Evolutionary conservation across 495 filamentous ascomycete genomes (phyloP).

Genomic region (Penicillium canariense): DNA sequence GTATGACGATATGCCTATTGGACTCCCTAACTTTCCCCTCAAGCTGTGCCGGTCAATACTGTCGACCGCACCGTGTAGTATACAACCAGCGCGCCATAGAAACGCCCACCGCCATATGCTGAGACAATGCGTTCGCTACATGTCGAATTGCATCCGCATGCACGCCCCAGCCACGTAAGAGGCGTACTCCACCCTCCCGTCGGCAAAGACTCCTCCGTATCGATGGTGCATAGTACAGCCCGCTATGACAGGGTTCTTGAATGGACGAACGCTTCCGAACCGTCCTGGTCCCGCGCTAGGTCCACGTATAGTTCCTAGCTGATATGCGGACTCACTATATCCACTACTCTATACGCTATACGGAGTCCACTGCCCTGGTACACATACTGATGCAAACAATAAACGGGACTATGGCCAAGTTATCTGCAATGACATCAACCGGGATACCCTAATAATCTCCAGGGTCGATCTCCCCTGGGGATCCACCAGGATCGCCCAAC

Average conservation of each 20-base stretch:
- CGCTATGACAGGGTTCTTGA: slow-evolving; percentile 5
- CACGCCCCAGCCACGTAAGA: slow-evolving; percentile 22
- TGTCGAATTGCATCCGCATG: slow-evolving; percentile 18
- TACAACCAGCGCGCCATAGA: no score
- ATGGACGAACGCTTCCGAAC: slow-evolving; percentile 1
- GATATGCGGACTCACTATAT: no score
- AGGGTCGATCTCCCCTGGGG: background rate
- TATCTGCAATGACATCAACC: no score
- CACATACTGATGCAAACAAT: no score
- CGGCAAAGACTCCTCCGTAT: background rate
- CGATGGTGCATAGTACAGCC: slow-evolving; percentile 4
- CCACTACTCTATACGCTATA: no score
- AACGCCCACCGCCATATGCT: slow-evolving; percentile 4
- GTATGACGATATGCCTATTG: no score
- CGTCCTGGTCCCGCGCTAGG: background rate
- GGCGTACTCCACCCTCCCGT: slow-evolving; percentile 21
- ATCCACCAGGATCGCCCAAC: slow-evolving; percentile 22
- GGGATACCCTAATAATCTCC: background rate
- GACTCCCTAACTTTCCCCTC: background rate
- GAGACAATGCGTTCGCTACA: slow-evolving; percentile 21
- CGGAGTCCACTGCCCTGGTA: no score
- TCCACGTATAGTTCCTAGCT: background rate
- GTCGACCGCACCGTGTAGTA: no score
- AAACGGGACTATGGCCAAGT: no score
- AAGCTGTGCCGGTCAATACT: no score